Base-by-base conservation (phyloP, 805 yeast genomes). In the Candida loeiensis region DNA sequence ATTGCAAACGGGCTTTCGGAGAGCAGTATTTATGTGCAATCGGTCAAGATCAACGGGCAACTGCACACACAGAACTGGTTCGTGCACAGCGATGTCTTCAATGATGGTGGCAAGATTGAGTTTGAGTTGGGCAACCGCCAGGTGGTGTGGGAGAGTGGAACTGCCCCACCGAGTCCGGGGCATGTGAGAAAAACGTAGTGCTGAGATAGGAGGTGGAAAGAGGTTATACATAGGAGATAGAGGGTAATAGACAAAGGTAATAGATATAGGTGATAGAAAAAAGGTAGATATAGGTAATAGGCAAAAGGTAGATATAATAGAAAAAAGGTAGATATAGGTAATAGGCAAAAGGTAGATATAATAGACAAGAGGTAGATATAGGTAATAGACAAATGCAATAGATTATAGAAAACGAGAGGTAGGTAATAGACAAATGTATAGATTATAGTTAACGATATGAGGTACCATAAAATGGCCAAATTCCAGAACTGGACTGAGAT, bases 21-120 rank as follows among this genome's bases (percentile, higher is more conserved):
- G 4, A 49, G 46, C 4, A 51, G 54, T 24, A 46, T 49, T 31
- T 66, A 60, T 34, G 57, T 65, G 12, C 53, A 59, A 40, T 45
- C 50, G 4, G 57, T 64, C 12, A 48, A 48, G 14, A 43, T 65
- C 14, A 59, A 62, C 41, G 69, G 69, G 3, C 25, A 50, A 7
- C 35, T 36, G 1, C 46, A 54, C 46, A 31, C 36, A 9, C 45
- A 61, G 44, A 61, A 59, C 41, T 64, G 67, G 67, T 39, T 64
- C 18, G 50, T 48, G 12, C 69, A 64, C 33, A 54, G 48, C 5
- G 59, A 56, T 24, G 24, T 64, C 4, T 63, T 64, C 45, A 36
- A 45, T 6, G 45, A 55, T 24, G 65, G 62, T n/a, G 61, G 60
- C 3, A 12, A 38, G 13, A 35, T 53, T 15, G 52, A 47, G 32